Percentiles rank a stretch among this genome's conserved stretches.
phyloP scores from a whole-genome alignment of 768 basidiomycete genomes.

The Tricholoma hemisulphureum region DNA sequence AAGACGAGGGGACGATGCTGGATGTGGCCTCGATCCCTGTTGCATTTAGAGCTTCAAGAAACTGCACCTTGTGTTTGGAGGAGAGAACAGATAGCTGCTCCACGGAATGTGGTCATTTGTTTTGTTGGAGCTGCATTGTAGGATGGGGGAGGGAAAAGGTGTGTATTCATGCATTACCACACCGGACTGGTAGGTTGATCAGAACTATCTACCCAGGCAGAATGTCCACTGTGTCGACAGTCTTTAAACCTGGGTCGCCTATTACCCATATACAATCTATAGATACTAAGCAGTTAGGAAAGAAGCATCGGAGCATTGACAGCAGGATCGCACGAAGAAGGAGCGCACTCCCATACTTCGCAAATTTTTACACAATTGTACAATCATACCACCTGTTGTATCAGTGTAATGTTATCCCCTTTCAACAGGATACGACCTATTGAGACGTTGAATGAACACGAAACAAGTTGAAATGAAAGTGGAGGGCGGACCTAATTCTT shows the following conservation, averaged over 20 bases:
- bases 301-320: not conserved
- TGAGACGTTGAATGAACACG: constrained; percentile 3
- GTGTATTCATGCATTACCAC: constrained; percentile 8
- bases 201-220: constrained; percentile 46
- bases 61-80: constrained; percentile 82
- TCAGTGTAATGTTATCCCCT: constrained; percentile 98
- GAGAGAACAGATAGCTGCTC: constrained; percentile 79
- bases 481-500: constrained; percentile 71
- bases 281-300: constrained; percentile 16
- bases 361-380: constrained; percentile 11
- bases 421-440: constrained; percentile 93
- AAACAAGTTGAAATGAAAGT: constrained; percentile 2
- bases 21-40: constrained; percentile 56
- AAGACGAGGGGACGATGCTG: constrained; percentile 67
- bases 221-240: constrained; percentile 87
- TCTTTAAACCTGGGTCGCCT: constrained; percentile 64
- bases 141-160: constrained; percentile 91
- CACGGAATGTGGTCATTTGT: constrained; percentile 88
- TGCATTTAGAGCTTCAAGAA: constrained; percentile 54
- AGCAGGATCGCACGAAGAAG: constrained; percentile 14
- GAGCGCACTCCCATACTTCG: not conserved
- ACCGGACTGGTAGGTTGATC: constrained; percentile 1
- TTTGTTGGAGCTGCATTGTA: constrained; percentile 88
- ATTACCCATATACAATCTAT: constrained; percentile 84
- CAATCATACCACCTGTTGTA: constrained; percentile 60